Evolutionary conservation across 495 filamentous ascomycete genomes (phyloP).

Genomic region (Cetradonia linearis): DNA sequence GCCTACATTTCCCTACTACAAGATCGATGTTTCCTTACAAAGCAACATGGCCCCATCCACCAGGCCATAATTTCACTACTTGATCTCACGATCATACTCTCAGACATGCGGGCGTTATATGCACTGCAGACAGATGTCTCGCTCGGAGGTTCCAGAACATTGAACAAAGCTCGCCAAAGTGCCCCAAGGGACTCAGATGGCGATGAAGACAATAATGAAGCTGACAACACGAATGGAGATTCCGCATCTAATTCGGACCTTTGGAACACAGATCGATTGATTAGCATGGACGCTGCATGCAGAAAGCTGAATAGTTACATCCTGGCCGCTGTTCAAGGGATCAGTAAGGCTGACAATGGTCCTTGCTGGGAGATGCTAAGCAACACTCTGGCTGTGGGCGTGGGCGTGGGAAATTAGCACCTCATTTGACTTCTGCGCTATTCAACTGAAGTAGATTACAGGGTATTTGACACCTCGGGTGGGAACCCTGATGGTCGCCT

Average conservation of each 20-base stretch:
- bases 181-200: conserved; percentile 23
- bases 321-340: conserved; percentile 35
- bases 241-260: conserved; percentile 26
- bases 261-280: conserved; percentile 28
- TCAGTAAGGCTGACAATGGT: conserved; percentile 39
- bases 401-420: not conserved
- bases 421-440: not conserved
- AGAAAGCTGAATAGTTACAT: conserved; percentile 36
- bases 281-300: conserved; percentile 35
- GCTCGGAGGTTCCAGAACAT: conserved; percentile 10
- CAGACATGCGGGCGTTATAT: conserved; percentile 35
- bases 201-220: conserved; percentile 20
- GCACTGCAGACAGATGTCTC: conserved; percentile 18
- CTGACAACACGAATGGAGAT: conserved; percentile 26
- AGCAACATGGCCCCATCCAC: conserved; percentile 52
- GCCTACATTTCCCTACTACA: conserved; percentile 50
- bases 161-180: conserved; percentile 7
- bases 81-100: conserved; percentile 44
- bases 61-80: conserved; percentile 57
- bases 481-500: no score
- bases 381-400: conserved; percentile 30
- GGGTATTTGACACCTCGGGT: no score
- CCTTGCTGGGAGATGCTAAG: conserved; percentile 44
- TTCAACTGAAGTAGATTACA: no score
- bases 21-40: conserved; percentile 55